phyloP scores from a whole-genome alignment of 2,329 filamentous ascomycete genomes.

The Alternaria atra region DNA sequence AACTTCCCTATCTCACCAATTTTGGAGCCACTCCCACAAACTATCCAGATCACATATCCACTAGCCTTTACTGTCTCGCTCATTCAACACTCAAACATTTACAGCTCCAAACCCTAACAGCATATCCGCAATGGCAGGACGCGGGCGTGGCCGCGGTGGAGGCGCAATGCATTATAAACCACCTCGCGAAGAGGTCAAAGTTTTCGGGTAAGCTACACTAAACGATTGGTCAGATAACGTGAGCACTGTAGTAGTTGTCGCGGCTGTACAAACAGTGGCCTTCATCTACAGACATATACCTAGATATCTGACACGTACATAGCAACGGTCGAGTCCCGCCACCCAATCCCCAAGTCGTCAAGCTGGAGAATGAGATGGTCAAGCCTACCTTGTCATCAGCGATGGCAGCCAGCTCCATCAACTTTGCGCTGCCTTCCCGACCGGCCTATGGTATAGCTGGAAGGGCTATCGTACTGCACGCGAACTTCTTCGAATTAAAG shows the following conservation, averaged over 20 bases:
- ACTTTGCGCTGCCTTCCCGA: conserved; percentile 34
- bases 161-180: background rate
- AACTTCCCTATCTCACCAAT: background rate
- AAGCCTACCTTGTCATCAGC: conserved; percentile 32
- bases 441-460: conserved; percentile 51
- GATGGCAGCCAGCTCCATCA: conserved; percentile 33
- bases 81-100: background rate
- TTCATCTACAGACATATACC: background rate
- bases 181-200: background rate
- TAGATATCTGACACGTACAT: conserved; percentile 7
- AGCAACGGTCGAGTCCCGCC: conserved; percentile 44
- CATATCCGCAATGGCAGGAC: background rate
- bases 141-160: background rate
- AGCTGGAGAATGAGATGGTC: conserved; percentile 45
- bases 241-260: background rate
- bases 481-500: conserved; percentile 55
- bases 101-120: background rate
- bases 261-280: background rate
- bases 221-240: background rate
- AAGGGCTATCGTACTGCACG: conserved; percentile 49
- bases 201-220: background rate
- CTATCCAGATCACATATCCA: background rate
- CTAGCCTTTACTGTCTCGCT: background rate
- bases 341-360: conserved; percentile 42
- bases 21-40: background rate